phyloP scores from a whole-genome alignment of 306 rosid genomes.

The Aeschynomene evenia region DNA sequence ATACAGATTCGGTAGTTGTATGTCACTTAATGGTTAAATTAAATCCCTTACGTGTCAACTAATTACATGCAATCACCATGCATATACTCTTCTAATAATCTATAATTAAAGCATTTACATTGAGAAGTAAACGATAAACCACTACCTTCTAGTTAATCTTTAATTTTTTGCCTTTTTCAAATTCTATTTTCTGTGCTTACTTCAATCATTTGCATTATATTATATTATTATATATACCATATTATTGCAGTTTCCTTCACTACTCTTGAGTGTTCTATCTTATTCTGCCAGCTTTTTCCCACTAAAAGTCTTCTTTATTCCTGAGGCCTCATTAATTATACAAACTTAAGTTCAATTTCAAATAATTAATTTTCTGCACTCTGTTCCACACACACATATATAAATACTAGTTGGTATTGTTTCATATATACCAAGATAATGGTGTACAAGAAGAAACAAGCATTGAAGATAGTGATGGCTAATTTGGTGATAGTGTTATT shows the following conservation, averaged over 20 bases:
- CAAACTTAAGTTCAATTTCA: constrained; percentile 1
- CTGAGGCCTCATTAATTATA: constrained; percentile 22
- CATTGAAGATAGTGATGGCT: constrained; percentile 29
- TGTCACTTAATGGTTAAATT: not conserved
- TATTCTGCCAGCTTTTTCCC: constrained; percentile 37
- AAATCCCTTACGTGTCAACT: constrained; percentile 2
- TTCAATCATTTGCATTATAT: not conserved
- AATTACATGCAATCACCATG: constrained; percentile 1
- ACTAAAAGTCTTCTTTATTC: constrained; percentile 19
- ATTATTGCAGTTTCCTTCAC: constrained; percentile 16
- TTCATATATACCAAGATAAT: constrained; percentile 8
- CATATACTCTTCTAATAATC: not conserved
- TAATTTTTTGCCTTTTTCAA: not conserved
- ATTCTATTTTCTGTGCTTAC: not conserved
- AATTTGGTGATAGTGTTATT: constrained; percentile 26
- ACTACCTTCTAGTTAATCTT: constrained; percentile 24
- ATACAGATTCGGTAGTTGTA: not conserved
- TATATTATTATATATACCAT: not conserved
- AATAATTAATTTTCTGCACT: not conserved
- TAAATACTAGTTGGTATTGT: not conserved
- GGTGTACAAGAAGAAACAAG: constrained; percentile 3
- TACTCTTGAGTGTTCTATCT: constrained; percentile 13
- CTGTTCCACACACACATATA: not conserved
- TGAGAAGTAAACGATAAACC: constrained; percentile 15
- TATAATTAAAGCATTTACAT: not conserved